These are phyloP conservation scores for Neonectria ditissima DNA, from an alignment of 2,329 filamentous ascomycete species.

Conservation along the genomic window DNA sequence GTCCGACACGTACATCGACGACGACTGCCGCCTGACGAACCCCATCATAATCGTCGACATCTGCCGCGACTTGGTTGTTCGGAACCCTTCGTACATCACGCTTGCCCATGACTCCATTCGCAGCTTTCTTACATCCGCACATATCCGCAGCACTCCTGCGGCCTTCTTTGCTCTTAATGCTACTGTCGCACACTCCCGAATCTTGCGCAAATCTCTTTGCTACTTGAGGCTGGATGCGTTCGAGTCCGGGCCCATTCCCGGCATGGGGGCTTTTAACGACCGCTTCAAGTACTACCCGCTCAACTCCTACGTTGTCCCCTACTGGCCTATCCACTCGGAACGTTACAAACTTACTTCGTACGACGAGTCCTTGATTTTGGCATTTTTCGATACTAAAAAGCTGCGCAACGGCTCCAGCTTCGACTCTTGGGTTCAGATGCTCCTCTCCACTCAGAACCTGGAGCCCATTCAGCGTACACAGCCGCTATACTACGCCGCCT, in stretches of 20 bases:
- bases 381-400: constrained; percentile 39
- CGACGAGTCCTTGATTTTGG: constrained; percentile 35
- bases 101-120: constrained; percentile 43
- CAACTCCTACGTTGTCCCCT: constrained; percentile 29
- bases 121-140: constrained; percentile 34
- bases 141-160: constrained; percentile 34
- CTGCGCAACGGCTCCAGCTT: constrained; percentile 34
- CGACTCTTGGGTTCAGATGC: constrained; percentile 41
- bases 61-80: constrained; percentile 36
- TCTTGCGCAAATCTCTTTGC: constrained; percentile 41
- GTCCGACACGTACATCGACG: constrained; percentile 38
- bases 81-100: constrained; percentile 27
- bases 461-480: constrained; percentile 30
- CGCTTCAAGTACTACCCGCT: constrained; percentile 31
- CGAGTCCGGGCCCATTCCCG: constrained; percentile 27
- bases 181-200: constrained; percentile 26
- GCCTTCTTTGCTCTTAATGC: constrained; percentile 37
- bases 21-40: constrained; percentile 40
- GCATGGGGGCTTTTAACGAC: background rate
- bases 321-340: constrained; percentile 42
- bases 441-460: constrained; percentile 24
- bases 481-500: constrained; percentile 43
- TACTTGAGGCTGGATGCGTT: constrained; percentile 37
- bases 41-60: constrained; percentile 34
- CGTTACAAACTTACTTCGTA: constrained; percentile 13